Base-by-base conservation (phyloP, 495 filamentous ascomycete genomes). In the Aspergillus affinis region DNA sequence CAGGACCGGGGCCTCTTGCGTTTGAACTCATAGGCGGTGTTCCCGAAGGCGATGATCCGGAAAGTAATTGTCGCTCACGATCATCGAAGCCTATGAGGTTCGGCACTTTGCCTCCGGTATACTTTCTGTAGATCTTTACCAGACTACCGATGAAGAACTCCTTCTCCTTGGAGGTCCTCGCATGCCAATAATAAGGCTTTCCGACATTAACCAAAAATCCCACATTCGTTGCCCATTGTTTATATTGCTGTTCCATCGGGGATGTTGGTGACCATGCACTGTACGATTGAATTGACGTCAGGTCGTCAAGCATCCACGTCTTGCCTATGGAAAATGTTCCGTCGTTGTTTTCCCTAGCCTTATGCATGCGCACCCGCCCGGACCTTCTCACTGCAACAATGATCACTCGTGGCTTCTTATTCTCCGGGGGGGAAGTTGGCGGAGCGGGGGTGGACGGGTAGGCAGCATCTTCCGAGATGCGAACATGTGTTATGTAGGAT, bases 151-250 rank as follows among this genome's bases (percentile, higher is more conserved):
- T 95, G 72, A 98, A 98, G 75, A 96, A 98, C 57, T 96, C 92
- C 79, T 97, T 98, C 73, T 98, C 94, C 76, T 96, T 96, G 49
- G 88, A 82, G 13, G 88, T 93, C 44, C 87, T 83, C 18, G 95
- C 92, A 75, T 94, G 88, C 94, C 94, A 98, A 72, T 96, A 98
- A 71, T 98, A 98, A 0, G 92, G 90, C 72, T 98, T 98, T 12
- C 89, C 85, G 21, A 98, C 81, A 0, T 86, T 93, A 20, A 97
- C 89, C n/a, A 88, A 78, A 68, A 98, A 98, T 20, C 94, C 94
- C 44, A 85, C 82, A 55, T 84, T 86, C 47, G 86, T 84, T 36
- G 90, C 92, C 87, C 88, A 92, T 65, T 90, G 80, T 62, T 88
- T 88, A 32, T 86, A 80, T 61, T 89, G 82, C 46, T 86, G 81